A percentile compares a stretch with the other conserved stretches of the same genome.
Conservation (phyloP, 164 flowering plant genomes). For the Chimonanthus salicifolius region DNA sequence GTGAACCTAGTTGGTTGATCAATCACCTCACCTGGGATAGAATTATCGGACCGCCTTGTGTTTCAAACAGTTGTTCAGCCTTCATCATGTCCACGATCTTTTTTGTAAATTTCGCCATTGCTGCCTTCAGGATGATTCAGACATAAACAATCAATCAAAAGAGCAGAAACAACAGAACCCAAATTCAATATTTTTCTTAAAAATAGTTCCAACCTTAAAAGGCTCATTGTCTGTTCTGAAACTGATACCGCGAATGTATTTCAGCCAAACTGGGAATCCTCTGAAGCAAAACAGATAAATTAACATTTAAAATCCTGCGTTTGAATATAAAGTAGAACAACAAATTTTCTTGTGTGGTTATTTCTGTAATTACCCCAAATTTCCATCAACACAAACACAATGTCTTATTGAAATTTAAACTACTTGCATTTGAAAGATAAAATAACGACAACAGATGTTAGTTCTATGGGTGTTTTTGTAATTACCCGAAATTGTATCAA, state of each 20-base stretch:
- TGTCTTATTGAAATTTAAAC: too few relatives aligned
- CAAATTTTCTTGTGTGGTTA: too few relatives aligned
- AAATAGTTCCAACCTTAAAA: conserved; percentile 26
- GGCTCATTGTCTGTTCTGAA: conserved; percentile 35
- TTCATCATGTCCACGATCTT: conserved; percentile 95
- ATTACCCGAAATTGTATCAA: too few relatives aligned
- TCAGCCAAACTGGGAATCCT: conserved; percentile 37
- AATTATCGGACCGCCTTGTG: conserved; percentile 96
- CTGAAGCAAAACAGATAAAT: neutral
- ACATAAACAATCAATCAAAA: neutral
- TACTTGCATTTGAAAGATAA: too few relatives aligned
- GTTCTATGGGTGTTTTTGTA: too few relatives aligned
- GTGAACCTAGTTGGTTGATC: neutral
- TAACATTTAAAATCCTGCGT: neutral
- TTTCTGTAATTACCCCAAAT: too few relatives aligned
- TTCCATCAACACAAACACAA: too few relatives aligned
- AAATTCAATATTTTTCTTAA: too few relatives aligned
- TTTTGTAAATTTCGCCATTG: conserved; percentile 70
- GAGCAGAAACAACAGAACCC: neutral
- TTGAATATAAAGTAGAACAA: too few relatives aligned
- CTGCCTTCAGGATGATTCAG: conserved; percentile 26
- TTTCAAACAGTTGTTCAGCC: conserved; percentile 63
- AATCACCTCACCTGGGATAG: conserved; percentile 45
- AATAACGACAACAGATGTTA: too few relatives aligned
- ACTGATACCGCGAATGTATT: conserved; percentile 34